These are phyloP conservation scores for Epichloe bromicola DNA, from an alignment of 2,329 filamentous ascomycete species.

Conservation along the genomic window DNA sequence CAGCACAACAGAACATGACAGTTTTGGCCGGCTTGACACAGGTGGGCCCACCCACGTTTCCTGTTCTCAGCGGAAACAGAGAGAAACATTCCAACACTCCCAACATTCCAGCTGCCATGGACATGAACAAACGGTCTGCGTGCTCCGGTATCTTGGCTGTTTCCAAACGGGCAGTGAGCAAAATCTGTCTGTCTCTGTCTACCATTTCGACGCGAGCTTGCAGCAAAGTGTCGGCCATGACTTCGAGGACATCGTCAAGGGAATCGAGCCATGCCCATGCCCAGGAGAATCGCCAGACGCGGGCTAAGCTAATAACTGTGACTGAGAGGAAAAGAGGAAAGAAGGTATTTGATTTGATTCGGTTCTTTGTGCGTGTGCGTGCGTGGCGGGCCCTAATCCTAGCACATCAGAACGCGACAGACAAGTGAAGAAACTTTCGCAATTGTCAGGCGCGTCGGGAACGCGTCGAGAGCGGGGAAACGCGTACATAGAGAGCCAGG, in stretches of 20 bases:
- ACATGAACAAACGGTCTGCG: no score
- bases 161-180: not conserved
- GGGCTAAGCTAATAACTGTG: not conserved
- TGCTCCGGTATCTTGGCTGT: not conserved
- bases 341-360: no score
- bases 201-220: not conserved
- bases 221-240: not conserved
- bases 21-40: not conserved
- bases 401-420: not conserved
- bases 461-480: not conserved
- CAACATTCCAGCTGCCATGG: no score
- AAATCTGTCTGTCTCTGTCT: not conserved
- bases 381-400: not conserved
- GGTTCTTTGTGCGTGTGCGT: not conserved
- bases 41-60: no score
- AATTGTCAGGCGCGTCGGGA: not conserved
- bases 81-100: no score
- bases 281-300: not conserved
- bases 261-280: not conserved
- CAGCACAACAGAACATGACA: not conserved
- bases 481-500: not conserved
- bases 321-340: no score
- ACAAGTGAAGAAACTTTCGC: not conserved
- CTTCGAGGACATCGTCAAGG: not conserved
- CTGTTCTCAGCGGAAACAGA: no score